Conservation (phyloP, 805 yeast genomes). For the Myxozyma neotropica region DNA sequence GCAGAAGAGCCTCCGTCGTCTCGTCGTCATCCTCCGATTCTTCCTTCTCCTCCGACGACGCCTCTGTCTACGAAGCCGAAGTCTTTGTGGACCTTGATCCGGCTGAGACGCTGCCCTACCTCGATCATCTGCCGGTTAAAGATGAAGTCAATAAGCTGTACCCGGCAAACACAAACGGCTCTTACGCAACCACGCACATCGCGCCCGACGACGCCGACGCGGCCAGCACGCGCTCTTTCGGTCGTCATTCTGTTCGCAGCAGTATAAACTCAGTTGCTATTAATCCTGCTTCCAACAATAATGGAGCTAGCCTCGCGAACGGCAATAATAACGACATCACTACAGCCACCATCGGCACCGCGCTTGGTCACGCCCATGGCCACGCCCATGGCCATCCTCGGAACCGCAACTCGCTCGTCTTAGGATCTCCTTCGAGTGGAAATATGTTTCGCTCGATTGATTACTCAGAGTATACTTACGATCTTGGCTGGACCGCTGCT, state of each 20-base stretch:
- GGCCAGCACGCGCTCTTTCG: neutral
- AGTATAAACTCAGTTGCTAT: neutral
- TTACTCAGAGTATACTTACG: slow-evolving; percentile 33
- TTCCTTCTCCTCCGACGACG: slow-evolving; percentile 20
- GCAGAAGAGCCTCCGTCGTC: neutral
- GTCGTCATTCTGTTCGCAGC: neutral
- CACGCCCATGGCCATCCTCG: slow-evolving; percentile 3
- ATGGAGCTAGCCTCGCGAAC: neutral
- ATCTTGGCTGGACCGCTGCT: slow-evolving; percentile 34
- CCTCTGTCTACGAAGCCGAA: slow-evolving; percentile 33
- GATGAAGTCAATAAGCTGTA: slow-evolving; percentile 21
- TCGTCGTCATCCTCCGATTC: slow-evolving; percentile 14
- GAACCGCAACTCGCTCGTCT: slow-evolving; percentile 9
- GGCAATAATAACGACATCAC: neutral
- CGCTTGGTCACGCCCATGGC: neutral
- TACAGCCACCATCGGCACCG: neutral
- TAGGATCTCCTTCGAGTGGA: slow-evolving; percentile 11
- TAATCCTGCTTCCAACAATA: neutral
- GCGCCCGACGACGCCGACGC: slow-evolving; percentile 3
- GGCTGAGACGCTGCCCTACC: slow-evolving; percentile 12
- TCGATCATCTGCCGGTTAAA: slow-evolving; percentile 18
- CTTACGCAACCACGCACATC: neutral
- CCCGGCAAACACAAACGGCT: slow-evolving; percentile 18
- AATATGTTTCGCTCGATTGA: slow-evolving; percentile 18
- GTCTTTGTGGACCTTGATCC: slow-evolving; percentile 22